A percentile compares a stretch with the other conserved stretches of the same genome.
Conservation (phyloP, 163 green algal species). For the Volvox carteri region DNA sequence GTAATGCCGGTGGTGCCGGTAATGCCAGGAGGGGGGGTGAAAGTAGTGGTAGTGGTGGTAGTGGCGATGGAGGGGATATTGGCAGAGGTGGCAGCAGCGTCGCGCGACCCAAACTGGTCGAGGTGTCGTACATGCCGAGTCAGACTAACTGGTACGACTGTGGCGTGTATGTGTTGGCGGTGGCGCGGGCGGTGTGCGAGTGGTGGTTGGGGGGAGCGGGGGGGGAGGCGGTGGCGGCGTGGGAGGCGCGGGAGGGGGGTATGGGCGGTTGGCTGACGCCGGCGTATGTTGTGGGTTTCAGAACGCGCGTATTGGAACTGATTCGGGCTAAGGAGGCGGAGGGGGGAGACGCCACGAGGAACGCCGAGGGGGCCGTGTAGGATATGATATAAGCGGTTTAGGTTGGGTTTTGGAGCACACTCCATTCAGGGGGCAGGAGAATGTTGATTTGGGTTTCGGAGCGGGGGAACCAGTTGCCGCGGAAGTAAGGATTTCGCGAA, state of each 20-base stretch:
- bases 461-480: too few relatives aligned
- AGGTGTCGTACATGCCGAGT: slow-evolving; percentile 54
- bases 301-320: slow-evolving; percentile 2
- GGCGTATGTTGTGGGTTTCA: neutral
- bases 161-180: slow-evolving; percentile 73
- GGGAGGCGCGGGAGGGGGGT: slow-evolving; percentile 7
- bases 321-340: slow-evolving; percentile 28
- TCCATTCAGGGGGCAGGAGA: too few relatives aligned
- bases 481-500: too few relatives aligned
- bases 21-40: too few relatives aligned
- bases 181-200: slow-evolving; percentile 40
- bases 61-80: too few relatives aligned
- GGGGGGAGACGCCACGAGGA: too few relatives aligned
- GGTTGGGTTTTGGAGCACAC: too few relatives aligned
- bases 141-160: slow-evolving; percentile 81
- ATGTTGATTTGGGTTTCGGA: too few relatives aligned
- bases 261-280: slow-evolving; percentile 23
- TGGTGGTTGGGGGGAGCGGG: neutral
- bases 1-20: too few relatives aligned
- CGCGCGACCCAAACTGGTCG: neutral
- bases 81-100: neutral
- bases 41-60: too few relatives aligned
- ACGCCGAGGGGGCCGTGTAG: too few relatives aligned
- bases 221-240: neutral
- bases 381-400: too few relatives aligned